These are phyloP conservation scores for Entomortierella parvispora DNA, from an alignment of 192 early-diverging fungal species.

Conservation along the genomic window DNA sequence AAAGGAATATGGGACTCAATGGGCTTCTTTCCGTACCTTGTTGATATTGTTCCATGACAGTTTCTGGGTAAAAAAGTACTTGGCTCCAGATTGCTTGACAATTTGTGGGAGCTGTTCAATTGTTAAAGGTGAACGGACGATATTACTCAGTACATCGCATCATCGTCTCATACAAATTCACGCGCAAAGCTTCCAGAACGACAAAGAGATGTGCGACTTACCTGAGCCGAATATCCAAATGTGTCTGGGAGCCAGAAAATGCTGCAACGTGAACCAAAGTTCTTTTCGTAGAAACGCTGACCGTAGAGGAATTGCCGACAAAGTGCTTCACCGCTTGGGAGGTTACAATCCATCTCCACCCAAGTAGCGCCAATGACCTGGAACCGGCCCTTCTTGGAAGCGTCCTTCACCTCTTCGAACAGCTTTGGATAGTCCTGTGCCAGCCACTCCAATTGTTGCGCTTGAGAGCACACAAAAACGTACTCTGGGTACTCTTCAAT, in stretches of 20 bases:
- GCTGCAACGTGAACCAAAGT: conserved; percentile 74
- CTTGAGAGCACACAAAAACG: conserved; percentile 94
- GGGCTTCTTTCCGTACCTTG: conserved; percentile 61
- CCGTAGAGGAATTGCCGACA: conserved; percentile 95
- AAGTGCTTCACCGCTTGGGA: conserved; percentile 95
- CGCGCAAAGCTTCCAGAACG: no score
- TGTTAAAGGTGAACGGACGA: conserved; percentile 3
- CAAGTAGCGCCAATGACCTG: conserved; percentile 95
- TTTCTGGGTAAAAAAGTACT: conserved; percentile 99
- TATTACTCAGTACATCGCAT: not conserved
- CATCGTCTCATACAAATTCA: no score
- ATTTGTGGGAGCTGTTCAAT: conserved; percentile 84
- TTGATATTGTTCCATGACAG: conserved; percentile 99
- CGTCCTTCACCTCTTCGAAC: conserved; percentile 79
- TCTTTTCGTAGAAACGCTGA: conserved; percentile 86
- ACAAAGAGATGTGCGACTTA: no score
- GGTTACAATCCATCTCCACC: conserved; percentile 99
- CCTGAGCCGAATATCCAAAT: conserved; percentile 91
- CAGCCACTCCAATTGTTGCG: conserved; percentile 97
- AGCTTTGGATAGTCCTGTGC: conserved; percentile 84
- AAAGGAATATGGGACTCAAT: not conserved
- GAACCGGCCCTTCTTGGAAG: conserved; percentile 80
- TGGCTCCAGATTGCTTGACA: conserved; percentile 73
- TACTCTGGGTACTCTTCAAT: conserved; percentile 92
- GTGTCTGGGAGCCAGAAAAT: conserved; percentile 97